Percentiles rank a stretch among this genome's conserved stretches.
These are phyloP conservation scores for Hypomontagnella submonticulosa DNA, from an alignment of 495 filamentous ascomycete genomes.

Conservation along the genomic window DNA sequence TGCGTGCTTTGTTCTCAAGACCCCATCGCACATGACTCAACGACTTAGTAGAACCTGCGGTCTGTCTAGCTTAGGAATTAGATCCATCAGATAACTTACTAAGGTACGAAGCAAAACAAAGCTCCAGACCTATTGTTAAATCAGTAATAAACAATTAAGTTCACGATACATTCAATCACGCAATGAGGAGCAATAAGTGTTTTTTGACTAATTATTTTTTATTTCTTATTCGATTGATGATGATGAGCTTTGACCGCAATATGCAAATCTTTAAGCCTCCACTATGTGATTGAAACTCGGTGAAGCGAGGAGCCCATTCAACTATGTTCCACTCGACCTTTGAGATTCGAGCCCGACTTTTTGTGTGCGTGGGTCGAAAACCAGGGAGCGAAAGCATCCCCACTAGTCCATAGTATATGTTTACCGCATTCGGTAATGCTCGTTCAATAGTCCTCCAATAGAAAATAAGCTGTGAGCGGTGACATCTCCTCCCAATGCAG, in stretches of 20 bases:
- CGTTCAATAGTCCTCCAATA: constrained; percentile 45
- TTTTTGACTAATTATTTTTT: constrained; percentile 39
- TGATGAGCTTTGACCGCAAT: constrained; percentile 16
- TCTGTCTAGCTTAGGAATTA: constrained; percentile 11
- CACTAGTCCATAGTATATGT: constrained; percentile 32
- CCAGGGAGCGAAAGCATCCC: constrained; percentile 47
- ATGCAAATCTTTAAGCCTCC: constrained; percentile 26
- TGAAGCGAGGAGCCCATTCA: constrained; percentile 31
- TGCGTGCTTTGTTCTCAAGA: constrained; percentile 17
- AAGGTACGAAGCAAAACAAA: neutral
- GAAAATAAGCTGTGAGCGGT: constrained; percentile 47
- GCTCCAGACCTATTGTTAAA: neutral
- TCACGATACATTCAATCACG: constrained; percentile 18
- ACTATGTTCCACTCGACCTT: constrained; percentile 40
- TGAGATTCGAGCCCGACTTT: constrained; percentile 23
- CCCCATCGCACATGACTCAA: constrained; percentile 38
- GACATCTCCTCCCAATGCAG: constrained; percentile 34
- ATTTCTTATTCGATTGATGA: constrained; percentile 29
- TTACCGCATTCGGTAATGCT: constrained; percentile 46
- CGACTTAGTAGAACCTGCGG: neutral
- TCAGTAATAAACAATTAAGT: neutral
- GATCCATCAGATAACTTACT: constrained; percentile 20
- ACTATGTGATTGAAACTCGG: constrained; percentile 40
- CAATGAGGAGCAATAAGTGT: no score
- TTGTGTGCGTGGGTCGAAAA: constrained; percentile 28